Conservation (phyloP, 176 grass and related monocot species). For the sorghum (Sorghum bicolor) region DNA sequence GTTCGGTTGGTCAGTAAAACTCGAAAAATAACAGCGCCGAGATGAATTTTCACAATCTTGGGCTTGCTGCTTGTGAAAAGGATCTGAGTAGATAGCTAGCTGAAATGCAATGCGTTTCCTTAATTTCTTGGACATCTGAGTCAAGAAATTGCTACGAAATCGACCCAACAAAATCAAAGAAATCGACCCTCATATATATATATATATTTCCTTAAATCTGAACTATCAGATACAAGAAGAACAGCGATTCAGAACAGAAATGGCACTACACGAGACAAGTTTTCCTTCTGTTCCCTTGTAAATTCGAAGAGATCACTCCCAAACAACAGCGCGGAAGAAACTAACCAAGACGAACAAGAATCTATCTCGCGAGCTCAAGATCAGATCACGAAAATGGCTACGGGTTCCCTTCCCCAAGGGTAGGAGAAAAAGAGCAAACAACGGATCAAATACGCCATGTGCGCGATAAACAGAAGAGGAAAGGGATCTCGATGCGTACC, state of each 20-base stretch:
- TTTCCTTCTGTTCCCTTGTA: background rate
- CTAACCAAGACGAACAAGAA: too few species aligned
- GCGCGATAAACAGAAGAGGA: background rate
- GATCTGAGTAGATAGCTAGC: too few species aligned
- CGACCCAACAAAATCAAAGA: background rate
- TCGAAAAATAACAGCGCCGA: background rate
- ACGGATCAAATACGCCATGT: background rate
- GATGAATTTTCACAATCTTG: background rate
- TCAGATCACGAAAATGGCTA: background rate
- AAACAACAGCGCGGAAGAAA: background rate
- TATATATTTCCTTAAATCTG: too few species aligned
- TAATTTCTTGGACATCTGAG: background rate
- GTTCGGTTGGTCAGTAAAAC: background rate
- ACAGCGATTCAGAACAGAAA: background rate
- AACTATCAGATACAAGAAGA: background rate
- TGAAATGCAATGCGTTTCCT: background rate
- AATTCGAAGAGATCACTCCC: background rate
- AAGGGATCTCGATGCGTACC: slow-evolving; percentile 22
- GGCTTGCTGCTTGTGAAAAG: background rate
- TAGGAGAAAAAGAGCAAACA: background rate
- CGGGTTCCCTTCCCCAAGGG: too few species aligned
- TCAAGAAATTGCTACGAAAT: background rate
- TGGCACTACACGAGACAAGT: too few species aligned
- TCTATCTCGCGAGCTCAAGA: background rate
- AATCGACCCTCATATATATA: background rate